phyloP scores from a whole-genome alignment of 805 yeast genomes.

The Cyberlindnera maritima region DNA sequence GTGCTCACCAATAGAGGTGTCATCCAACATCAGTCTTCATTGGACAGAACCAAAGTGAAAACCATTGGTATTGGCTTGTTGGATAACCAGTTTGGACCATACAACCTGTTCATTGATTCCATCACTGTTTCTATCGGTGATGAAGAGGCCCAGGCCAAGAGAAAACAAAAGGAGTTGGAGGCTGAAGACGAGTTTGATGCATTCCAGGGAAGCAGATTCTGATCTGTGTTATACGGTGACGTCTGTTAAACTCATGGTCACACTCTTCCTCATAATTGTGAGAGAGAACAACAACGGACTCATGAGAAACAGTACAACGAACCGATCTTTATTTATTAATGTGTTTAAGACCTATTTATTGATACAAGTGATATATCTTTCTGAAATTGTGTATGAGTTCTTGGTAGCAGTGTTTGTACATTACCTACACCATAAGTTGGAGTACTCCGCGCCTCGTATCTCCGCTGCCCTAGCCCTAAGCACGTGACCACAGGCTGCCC shows the following conservation, averaged over 20 bases:
- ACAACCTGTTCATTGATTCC: slow-evolving; percentile 65
- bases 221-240: background rate
- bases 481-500: background rate
- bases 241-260: too few relatives aligned
- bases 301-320: too few relatives aligned
- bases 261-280: too few relatives aligned
- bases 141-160: slow-evolving; percentile 20
- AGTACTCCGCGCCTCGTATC: too few relatives aligned
- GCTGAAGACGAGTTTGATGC: slow-evolving; percentile 13
- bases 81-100: slow-evolving; percentile 79
- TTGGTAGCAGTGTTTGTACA: too few relatives aligned
- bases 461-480: background rate
- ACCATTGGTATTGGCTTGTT: slow-evolving; percentile 77
- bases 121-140: slow-evolving; percentile 64
- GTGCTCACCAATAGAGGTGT: slow-evolving; percentile 84
- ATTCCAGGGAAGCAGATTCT: slow-evolving; percentile 12
- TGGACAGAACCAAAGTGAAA: slow-evolving; percentile 63
- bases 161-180: slow-evolving; percentile 12
- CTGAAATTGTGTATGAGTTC: too few relatives aligned
- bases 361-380: too few relatives aligned
- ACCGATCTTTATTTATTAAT: too few relatives aligned
- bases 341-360: too few relatives aligned
- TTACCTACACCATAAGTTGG: too few relatives aligned
- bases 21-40: slow-evolving; percentile 51
- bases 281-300: too few relatives aligned